phyloP scores from a whole-genome alignment of 176 grass and related monocot genomes.

The Bonia amplexicaulis region DNA sequence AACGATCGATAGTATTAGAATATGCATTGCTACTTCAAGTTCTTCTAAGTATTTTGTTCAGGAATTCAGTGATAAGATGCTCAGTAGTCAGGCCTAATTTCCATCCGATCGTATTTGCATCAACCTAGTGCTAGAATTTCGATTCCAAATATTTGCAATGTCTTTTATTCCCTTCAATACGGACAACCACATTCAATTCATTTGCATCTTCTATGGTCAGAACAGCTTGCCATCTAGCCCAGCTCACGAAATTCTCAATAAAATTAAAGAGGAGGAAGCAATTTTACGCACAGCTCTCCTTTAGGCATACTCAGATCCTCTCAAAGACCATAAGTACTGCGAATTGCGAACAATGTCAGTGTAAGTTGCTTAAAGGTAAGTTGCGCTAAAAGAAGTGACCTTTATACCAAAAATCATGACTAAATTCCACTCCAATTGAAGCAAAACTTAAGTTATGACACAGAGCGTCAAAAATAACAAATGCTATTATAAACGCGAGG shows the following conservation, averaged over 20 bases:
- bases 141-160: background rate
- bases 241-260: background rate
- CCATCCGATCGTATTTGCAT: background rate
- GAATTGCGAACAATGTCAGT: background rate
- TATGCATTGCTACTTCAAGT: background rate
- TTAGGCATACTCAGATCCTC: background rate
- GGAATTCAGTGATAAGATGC: background rate
- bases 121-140: background rate
- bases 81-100: background rate
- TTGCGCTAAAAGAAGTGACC: background rate
- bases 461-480: background rate
- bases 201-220: background rate
- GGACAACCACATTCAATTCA: background rate
- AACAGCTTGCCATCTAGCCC: background rate
- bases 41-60: background rate
- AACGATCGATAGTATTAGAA: background rate
- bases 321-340: background rate
- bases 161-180: background rate
- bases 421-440: background rate
- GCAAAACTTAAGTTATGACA: background rate
- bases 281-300: background rate
- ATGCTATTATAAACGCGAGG: slow-evolving; percentile 3
- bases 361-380: background rate
- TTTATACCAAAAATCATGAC: background rate
- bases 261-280: background rate